These are phyloP conservation scores for Rosa lucieae DNA, from an alignment of 306 rosid genomes.

Conservation along the genomic window DNA sequence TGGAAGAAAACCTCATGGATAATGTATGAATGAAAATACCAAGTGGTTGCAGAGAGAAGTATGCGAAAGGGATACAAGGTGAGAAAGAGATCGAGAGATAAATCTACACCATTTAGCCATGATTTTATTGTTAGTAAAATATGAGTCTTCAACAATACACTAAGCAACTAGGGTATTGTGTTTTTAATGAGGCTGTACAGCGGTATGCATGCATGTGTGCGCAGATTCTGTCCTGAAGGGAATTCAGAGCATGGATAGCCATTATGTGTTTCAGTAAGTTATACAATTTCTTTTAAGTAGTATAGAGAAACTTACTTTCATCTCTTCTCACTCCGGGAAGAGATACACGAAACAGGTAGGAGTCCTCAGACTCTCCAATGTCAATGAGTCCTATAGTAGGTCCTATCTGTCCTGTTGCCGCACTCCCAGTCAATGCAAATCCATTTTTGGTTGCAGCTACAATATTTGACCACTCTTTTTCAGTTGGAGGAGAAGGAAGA, in stretches of 20 bases:
- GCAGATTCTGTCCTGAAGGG: neutral
- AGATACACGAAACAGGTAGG: conserved; percentile 39
- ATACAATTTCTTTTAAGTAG: neutral
- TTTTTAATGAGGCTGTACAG: neutral
- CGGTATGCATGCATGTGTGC: neutral
- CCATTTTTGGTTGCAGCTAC: conserved; percentile 34
- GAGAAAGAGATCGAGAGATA: neutral
- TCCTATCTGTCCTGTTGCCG: conserved; percentile 32
- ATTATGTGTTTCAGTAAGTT: neutral
- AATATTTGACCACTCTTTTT: conserved; percentile 28
- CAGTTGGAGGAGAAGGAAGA: conserved; percentile 40
- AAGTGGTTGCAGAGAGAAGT: neutral
- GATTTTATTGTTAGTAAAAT: neutral
- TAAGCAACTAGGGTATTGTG: neutral
- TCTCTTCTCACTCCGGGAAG: conserved; percentile 42
- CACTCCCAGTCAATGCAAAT: conserved; percentile 46
- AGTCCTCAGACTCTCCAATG: conserved; percentile 38
- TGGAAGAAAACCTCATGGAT: neutral
- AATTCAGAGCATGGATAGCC: neutral
- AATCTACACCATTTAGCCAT: neutral
- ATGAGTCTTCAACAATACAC: neutral
- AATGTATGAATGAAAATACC: neutral
- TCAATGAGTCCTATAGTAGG: conserved; percentile 41
- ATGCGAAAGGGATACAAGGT: neutral
- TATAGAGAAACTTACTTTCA: conserved; percentile 36